Evolutionary conservation across 371 early-diverging fungal species (phyloP), one percentile per base, ranked within the genome.

Genomic region (Haplosporangium sp.): DNA sequence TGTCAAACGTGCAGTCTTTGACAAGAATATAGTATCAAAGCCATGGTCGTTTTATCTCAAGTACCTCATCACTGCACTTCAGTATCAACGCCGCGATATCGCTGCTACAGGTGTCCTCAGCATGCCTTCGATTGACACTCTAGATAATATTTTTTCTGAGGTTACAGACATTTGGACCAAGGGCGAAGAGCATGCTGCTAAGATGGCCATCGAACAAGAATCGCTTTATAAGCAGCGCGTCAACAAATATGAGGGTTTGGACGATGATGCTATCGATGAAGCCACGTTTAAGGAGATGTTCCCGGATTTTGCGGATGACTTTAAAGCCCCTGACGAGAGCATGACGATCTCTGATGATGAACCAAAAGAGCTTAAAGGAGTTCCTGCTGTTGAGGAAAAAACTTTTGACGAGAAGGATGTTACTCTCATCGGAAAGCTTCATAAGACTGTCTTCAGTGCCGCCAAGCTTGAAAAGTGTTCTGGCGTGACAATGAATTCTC

Each of bases 251-350:
- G 87, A 90, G 34, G 86, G 91, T 59, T 71, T 85, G 34, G 90
- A 90, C 17, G 94, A 93, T 37, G 95, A 94, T 65, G 93, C 92
- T 47, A 84, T 88, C 1, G 93, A 93, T 37, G 94, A 93, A 67
- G 84, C 82, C 53, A 91, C 94, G 61, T 84, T 94, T 64, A 85
- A 84, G 58, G 90, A 91, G 66, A 85, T 91, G 52, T 96, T 96
- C 88, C 95, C 95, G 2, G 93, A 94, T 69, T 93, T 89, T 72
- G 85, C 88, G 34, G 88, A 90, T 48, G 89, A 88, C 48, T 90
- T 90, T 66, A 89, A 76, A 76, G 79, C 53, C 39, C 71, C 74
- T 39, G 75, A 74, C 39, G 74, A 81, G 37, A 77, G 62, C 48
- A 70, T 73, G 69, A 79, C 81, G n/a, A 71, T 74, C 20, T 74